Base-by-base conservation (phyloP, 2,329 filamentous ascomycete genomes). In the Pyrenochaeta sp. region DNA sequence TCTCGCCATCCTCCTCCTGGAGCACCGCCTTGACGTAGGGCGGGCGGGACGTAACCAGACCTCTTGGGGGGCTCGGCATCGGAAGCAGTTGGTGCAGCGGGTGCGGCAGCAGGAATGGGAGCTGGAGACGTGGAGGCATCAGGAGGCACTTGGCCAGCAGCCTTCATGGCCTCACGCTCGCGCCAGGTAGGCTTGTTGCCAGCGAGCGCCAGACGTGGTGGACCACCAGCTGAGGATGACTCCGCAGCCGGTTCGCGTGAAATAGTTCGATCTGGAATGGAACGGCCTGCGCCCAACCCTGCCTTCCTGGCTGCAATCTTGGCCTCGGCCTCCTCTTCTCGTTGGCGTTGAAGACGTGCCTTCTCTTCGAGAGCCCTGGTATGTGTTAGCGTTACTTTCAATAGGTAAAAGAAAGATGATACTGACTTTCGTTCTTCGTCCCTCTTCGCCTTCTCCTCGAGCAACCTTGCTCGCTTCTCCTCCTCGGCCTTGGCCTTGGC, bases 321-420 rank as follows among this genome's bases (percentile, higher is more conserved):
- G 66, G 90, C 90, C 79, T 93, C 88, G 15, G 92, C 93, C 78
- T 97, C 93, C 70, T 95, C 93, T 78, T 96, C 93, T 77, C 91
- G 89, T 74, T 92, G 87, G 69, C 87, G 88, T 80, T 97, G 94
- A 67, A 81, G 82, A 58, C 81, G 81, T 44, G 87, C 87, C 48
- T 82, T 81, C 66, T 89, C 88, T 73, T 89, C 88, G 62, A 87
- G 81, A 77, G 85, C 86, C 69, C 86, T 88, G 59, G 62, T 59
- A 55, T 22, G 59, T 61, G 71, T 82, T 76, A 83, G 75, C 59
- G 28, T 50, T 54, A 15, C 64, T 58, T 44, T 47, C n/a, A 27
- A 56, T 43, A 55, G 9, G 5, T 48, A 48, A 25, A 27, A 39
- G 50, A 58, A 52, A 19, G 27, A 19, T 34, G 10, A 49, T 62